Conservation (phyloP, 2,329 filamentous ascomycete species). For the Pestalotiopsis sp. region DNA sequence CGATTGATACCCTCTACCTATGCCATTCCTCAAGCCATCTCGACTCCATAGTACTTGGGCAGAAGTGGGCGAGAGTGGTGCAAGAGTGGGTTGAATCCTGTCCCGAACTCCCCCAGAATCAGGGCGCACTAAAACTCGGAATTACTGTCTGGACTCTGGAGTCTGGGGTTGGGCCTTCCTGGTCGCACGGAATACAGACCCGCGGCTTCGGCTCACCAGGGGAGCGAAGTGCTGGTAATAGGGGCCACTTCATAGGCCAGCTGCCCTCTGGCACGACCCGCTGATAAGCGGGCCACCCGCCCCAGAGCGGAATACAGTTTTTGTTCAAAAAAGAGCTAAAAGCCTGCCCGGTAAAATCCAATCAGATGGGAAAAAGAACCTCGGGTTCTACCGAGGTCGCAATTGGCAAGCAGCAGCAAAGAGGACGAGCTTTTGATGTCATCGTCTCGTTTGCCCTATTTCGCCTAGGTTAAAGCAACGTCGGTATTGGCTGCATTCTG, state of each 20-base stretch:
- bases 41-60: background rate
- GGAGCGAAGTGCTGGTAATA: background rate
- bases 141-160: background rate
- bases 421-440: conserved; percentile 1
- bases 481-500: background rate
- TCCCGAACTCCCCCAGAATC: too few relatives aligned
- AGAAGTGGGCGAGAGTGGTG: background rate
- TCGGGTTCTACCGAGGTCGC: conserved; percentile 6
- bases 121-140: background rate
- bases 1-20: background rate
- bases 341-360: background rate
- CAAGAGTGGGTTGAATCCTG: background rate
- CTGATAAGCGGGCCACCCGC: background rate
- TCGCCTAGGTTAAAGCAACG: background rate
- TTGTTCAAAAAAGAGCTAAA: background rate
- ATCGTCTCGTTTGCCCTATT: background rate
- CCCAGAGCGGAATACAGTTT: background rate
- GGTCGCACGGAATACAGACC: background rate
- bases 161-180: background rate
- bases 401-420: background rate
- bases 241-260: background rate
- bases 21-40: background rate
- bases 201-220: background rate
- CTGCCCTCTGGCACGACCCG: background rate
- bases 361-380: background rate